Conservation (phyloP, 2,329 filamentous ascomycete species). For the Purpureocillium takamizusanense region DNA sequence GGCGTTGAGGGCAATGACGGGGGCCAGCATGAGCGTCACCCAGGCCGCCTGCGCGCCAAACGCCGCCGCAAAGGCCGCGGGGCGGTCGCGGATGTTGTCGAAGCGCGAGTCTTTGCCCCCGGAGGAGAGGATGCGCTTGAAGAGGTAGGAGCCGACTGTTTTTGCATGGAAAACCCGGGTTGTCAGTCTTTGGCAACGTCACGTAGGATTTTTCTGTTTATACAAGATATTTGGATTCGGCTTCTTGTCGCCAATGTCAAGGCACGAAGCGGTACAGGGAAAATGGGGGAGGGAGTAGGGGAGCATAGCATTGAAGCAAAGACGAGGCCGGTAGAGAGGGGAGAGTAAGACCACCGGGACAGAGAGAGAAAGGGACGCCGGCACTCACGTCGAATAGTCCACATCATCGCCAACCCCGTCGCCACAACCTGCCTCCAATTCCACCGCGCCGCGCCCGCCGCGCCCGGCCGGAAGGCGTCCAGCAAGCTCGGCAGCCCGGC, state of each 20-base stretch:
- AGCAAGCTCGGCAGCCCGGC: conserved; percentile 21
- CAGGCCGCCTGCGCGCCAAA: conserved; percentile 53
- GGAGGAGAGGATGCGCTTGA: conserved; percentile 43
- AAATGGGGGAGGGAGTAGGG: too few species aligned
- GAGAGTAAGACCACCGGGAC: too few species aligned
- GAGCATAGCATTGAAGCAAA: too few species aligned
- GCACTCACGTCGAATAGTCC: conserved; percentile 49
- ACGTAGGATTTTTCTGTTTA: too few species aligned
- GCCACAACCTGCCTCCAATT: conserved; percentile 50
- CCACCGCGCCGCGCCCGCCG: conserved; percentile 17
- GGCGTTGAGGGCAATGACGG: conserved; percentile 55
- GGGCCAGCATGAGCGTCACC: conserved; percentile 59
- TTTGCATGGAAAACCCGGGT: too few species aligned
- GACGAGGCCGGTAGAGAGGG: too few species aligned
- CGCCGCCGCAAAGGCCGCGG: conserved; percentile 23
- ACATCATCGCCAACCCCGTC: conserved; percentile 35
- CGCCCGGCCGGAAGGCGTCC: background rate
- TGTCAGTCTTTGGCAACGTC: too few species aligned
- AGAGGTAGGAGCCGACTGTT: conserved; percentile 57
- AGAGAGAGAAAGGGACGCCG: too few species aligned
- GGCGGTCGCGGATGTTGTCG: conserved; percentile 27
- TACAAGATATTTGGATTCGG: too few species aligned
- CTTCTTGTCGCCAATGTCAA: too few species aligned
- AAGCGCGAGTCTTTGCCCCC: conserved; percentile 49
- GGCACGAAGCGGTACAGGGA: too few species aligned